phyloP scores from a whole-genome alignment of 345 rosid species.

The Reutealis trisperma region DNA sequence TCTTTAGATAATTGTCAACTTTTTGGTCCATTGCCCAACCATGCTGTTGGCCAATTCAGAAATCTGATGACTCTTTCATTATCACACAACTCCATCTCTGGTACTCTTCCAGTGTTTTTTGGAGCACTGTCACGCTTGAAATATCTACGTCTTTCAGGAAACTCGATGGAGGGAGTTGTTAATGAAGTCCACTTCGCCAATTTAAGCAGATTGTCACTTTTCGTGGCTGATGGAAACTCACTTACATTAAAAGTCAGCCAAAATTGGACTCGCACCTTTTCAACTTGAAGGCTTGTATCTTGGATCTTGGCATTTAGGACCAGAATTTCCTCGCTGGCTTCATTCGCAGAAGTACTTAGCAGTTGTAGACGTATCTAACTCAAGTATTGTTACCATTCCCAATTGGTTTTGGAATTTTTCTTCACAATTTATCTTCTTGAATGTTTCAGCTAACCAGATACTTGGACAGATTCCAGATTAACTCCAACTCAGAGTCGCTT shows the following conservation, averaged over 20 bases:
- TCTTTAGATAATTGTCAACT: conserved; percentile 8
- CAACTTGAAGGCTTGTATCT: not conserved
- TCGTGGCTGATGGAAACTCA: not conserved
- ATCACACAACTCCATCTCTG: not conserved
- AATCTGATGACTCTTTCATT: not conserved
- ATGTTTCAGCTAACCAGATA: not conserved
- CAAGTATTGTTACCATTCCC: not conserved
- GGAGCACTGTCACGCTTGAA: conserved; percentile 9
- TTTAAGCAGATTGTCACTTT: not conserved
- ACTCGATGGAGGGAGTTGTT: conserved; percentile 14
- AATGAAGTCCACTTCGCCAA: not conserved
- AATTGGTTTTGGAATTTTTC: not conserved
- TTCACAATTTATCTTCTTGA: not conserved
- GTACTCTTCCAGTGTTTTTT: conserved; percentile 8
- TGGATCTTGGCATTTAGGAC: not conserved
- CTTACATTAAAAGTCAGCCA: not conserved
- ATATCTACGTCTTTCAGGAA: not conserved
- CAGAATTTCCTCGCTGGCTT: not conserved
- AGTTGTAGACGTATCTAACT: not conserved
- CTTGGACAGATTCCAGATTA: not conserved
- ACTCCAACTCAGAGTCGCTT: not conserved
- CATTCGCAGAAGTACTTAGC: not conserved
- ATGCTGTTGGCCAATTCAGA: not conserved
- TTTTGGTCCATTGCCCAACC: not conserved
- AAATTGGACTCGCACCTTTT: conserved; percentile 11